Base-by-base conservation (phyloP, 2,329 filamentous ascomycete genomes). In the Alternaria metachromatica region DNA sequence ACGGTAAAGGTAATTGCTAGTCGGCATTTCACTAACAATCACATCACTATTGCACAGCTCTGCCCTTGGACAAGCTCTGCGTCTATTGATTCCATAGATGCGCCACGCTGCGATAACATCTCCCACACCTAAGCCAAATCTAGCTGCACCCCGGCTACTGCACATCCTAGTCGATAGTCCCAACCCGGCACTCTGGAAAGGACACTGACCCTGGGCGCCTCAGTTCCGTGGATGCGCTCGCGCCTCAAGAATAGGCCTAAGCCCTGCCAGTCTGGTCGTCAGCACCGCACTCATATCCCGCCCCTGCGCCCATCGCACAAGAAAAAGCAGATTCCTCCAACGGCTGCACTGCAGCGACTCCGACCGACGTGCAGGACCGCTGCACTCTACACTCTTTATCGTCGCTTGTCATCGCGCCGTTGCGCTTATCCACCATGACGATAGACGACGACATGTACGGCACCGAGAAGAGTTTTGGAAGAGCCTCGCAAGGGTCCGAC, bases 391-490 rank as follows among this genome's bases (percentile, higher is more conserved):
- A 9, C 57, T 63, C 59, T 63, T 58, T 44, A 41, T 62, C 48
- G 44, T 50, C 25, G 41, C 30, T 48, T 41, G 59, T 62, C 23
- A 37, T 49, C 60, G 46, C 63, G 45, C 65, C 53, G 26, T 45
- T 21, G 58, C 58, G 48, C 59, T 33, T 23, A 21, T 33, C 49
- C 57, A 65, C 49, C 58, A 78, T 78, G 77, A 71, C 69, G 13
- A 65, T 74, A 60, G 74, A 77, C 66, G 76, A 78, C 71, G 77
- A 80, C 63, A 74, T 72, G 66, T 79, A 77, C 67, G 74, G 77
- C 23, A 79, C 76, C 18, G 78, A 80, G 62, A 80, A 80, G 76
- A 78, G 76, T 67, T 78, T 78, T 62, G 76, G 77, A n/a, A 70
- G 76, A 46, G 73, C 70, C 12, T 78, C 76, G 60, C 73, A 77